Conservation (phyloP, 352 stramenopile genomes). For the Phytophthora constricta region DNA sequence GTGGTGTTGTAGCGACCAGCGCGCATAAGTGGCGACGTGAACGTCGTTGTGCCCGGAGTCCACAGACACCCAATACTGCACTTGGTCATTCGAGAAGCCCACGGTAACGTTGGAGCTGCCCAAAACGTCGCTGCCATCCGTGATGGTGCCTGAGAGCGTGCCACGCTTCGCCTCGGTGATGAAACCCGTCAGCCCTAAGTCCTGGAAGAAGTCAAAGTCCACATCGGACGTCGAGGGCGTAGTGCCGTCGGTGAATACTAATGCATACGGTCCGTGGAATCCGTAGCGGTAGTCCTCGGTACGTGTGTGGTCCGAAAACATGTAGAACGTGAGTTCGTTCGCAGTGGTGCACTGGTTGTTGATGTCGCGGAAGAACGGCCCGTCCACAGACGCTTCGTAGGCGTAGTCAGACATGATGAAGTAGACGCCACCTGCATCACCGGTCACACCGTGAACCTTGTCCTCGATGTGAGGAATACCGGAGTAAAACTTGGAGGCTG, state of each 20-base stretch:
- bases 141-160: constrained; percentile 37
- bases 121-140: constrained; percentile 30
- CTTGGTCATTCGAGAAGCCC: constrained; percentile 37
- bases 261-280: constrained; percentile 56
- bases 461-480: constrained; percentile 37
- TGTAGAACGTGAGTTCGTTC: constrained; percentile 62
- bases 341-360: constrained; percentile 54
- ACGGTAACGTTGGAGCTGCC: constrained; percentile 34
- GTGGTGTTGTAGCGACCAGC: constrained; percentile 49
- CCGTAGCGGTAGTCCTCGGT: constrained; percentile 58
- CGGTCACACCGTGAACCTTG: constrained; percentile 42
- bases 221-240: constrained; percentile 26
- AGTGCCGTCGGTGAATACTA: constrained; percentile 47
- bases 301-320: constrained; percentile 63
- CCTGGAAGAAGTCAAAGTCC: constrained; percentile 58
- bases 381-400: constrained; percentile 49
- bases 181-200: constrained; percentile 43
- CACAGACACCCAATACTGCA: constrained; percentile 52
- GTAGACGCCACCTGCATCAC: constrained; percentile 42
- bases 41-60: constrained; percentile 21
- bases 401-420: constrained; percentile 53
- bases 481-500: constrained; percentile 49
- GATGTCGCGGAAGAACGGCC: constrained; percentile 63
- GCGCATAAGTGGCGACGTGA: constrained; percentile 56
- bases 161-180: constrained; percentile 38